Evolutionary conservation across 2,329 filamentous ascomycete genomes (phyloP).

Genomic region (Xylaria sp.): DNA sequence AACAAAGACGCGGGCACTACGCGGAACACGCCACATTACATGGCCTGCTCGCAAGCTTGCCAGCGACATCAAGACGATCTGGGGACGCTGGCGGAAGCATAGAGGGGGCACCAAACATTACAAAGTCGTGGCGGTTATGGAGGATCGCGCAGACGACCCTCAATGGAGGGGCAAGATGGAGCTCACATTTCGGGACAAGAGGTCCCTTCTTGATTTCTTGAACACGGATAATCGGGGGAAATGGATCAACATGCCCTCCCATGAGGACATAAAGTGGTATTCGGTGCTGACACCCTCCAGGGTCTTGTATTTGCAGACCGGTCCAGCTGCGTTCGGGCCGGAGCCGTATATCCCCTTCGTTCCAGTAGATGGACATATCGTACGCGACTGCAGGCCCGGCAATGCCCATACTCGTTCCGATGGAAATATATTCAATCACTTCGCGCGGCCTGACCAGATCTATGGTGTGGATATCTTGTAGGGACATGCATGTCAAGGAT

Average conservation of each 20-base stretch:
- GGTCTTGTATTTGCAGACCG: background rate
- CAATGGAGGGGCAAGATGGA: constrained; percentile 3
- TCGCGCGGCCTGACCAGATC: too few species aligned
- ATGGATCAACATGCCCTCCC: background rate
- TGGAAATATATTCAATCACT: background rate
- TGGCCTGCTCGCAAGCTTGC: background rate
- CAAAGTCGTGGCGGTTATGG: background rate
- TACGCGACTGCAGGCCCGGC: background rate
- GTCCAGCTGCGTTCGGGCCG: background rate
- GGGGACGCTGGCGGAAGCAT: background rate
- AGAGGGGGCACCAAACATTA: background rate
- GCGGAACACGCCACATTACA: background rate
- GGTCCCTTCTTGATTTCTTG: background rate
- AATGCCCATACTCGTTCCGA: background rate
- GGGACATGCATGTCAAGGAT: too few species aligned
- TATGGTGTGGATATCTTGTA: too few species aligned
- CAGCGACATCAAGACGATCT: background rate
- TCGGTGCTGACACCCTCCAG: background rate
- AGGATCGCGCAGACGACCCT: background rate
- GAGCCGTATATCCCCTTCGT: background rate
- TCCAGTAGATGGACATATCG: background rate
- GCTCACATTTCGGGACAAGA: background rate
- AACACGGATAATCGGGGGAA: background rate
- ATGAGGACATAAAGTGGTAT: constrained; percentile 4
- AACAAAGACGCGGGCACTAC: background rate